phyloP scores from a whole-genome alignment of 2,329 filamentous ascomycete species.

The Sporothrix mexicana region DNA sequence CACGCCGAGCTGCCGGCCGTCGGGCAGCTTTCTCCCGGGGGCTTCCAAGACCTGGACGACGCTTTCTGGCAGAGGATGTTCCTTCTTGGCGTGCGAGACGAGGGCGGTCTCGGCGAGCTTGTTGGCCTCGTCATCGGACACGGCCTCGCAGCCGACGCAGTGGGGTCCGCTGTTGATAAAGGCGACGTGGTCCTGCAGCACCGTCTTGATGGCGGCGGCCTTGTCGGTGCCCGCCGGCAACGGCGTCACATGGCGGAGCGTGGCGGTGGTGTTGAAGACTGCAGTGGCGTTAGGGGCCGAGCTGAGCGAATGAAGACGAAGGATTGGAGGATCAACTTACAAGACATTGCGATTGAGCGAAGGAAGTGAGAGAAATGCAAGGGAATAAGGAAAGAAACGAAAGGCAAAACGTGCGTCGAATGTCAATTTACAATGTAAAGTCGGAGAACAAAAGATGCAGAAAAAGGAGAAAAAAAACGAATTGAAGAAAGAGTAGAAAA shows the following conservation, averaged over 20 bases:
- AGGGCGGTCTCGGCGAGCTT: conserved; percentile 44
- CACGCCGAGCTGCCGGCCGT: conserved; percentile 45
- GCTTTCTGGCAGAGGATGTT: conserved; percentile 33
- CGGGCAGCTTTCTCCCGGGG: not conserved
- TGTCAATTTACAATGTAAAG: not conserved
- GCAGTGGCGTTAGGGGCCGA: not conserved
- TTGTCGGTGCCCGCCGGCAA: conserved; percentile 49
- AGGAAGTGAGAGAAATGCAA: not conserved
- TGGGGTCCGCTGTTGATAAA: conserved; percentile 61
- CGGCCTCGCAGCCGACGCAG: conserved; percentile 51
- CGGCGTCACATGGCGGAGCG: conserved; percentile 51
- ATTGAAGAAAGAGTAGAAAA: not conserved
- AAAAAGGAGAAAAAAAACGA: not conserved
- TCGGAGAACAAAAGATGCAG: not conserved
- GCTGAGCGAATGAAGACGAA: not conserved
- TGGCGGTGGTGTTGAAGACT: conserved; percentile 51
- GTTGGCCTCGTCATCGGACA: conserved; percentile 42
- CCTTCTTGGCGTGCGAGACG: conserved; percentile 37
- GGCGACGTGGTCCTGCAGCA: conserved; percentile 60
- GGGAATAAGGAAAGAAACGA: not conserved
- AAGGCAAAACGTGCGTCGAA: not conserved
- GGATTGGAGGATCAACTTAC: not conserved
- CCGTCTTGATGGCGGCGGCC: conserved; percentile 50
- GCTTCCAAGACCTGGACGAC: conserved; percentile 33
- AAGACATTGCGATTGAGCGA: conserved; percentile 1